Evolutionary conservation across 805 yeast species (phyloP), one percentile per base, ranked within the genome.

Genomic region (Candida loeiensis): DNA sequence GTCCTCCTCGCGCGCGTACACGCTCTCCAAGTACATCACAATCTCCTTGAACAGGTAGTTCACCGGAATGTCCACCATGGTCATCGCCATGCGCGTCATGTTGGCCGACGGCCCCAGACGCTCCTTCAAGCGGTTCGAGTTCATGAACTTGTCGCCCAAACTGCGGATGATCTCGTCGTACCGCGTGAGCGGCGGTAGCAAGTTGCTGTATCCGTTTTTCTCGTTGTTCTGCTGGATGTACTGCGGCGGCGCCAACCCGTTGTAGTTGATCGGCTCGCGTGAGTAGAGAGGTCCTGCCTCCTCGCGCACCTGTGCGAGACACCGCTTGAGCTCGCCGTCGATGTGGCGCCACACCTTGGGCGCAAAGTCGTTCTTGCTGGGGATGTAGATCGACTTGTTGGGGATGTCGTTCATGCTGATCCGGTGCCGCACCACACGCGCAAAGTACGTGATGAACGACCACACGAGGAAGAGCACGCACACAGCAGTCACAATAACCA

Each of bases 401-500:
- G 97, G 97, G 14, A 90, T 85, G 48, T 84, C 93, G 43, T 78
- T 76, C 45, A 89, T 54, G 36, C 81, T 66, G 38, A 77, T 70
- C 42, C 82, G 70, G 40, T 75, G 69, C 17, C 74, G 71, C 41
- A 80, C 65, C 6, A 87, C 63, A 41, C 98, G 70, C 27, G 77
- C 63, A 15, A 83, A 61, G 47, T 79, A 77, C 14, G 85, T 56
- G 1, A 77, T 45, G 0, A 80, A 46, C 3, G 79, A 61, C 5
- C 74, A 49, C 0, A 82, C 43, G 1, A 79, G 65, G 46, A 85
- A 79, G 1, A 78, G 61, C 2, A 80, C 86, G 51, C 85, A 71
- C 5, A 84, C 87, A 33, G 80, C 76, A 6, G 85, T 78, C 15
- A 89, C 86, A 44, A 90, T 86, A 46, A 90, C 82, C 3, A 91